Evolutionary conservation across 2,329 filamentous ascomycete genomes (phyloP), one percentile per base, ranked within the genome.

Genomic region (Colletotrichum sp.): DNA sequence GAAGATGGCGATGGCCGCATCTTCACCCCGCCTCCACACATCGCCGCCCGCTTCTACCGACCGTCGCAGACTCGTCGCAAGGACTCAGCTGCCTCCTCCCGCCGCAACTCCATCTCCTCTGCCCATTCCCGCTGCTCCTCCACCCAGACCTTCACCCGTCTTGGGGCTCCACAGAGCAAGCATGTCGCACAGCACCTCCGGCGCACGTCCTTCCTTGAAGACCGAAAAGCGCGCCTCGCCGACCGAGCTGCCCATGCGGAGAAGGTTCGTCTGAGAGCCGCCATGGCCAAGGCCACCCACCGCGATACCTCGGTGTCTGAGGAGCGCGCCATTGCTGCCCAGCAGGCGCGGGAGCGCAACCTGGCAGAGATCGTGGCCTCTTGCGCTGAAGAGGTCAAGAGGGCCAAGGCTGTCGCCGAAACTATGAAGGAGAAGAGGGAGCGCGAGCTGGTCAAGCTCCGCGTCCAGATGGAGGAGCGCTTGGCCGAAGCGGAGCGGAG

Each of bases 161-260:
- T 87, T 82, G 86, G 82, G n/a, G 81, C 85, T n/a, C 90, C 91
- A 24, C 94, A 95, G 85, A 95, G 93, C 87, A 94, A 94, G 82
- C 90, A 95, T 83, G 88, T 96, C 71, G 94, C 94, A 72, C 94
- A 96, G 82, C 94, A 96, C 82, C 88, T 96, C 72, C 94, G 95
- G 58, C 92, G 95, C 69, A 93, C 94, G 65, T 95, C 94, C 18
- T 96, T 96, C 74, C 90, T 96, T 77, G 94, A 96, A 83, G 93
- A 94, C 79, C 93, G 95, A 77, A 95, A 95, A 82, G 94, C 94
- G 16, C 91, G 94, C 24, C 89, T 97, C 21, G 94, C 95, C 71
- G 94, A 96, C 83, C 89, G 94, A 72, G 95, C 95, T 32, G 94
- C 94, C 9, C 94, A 97, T 83, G 95, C 94, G 26, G 95, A 97